Percentiles rank a stretch among this genome's conserved stretches.
Evolutionary conservation across 495 filamentous ascomycete genomes (phyloP).

Genomic region (Apiosordaria backusii): DNA sequence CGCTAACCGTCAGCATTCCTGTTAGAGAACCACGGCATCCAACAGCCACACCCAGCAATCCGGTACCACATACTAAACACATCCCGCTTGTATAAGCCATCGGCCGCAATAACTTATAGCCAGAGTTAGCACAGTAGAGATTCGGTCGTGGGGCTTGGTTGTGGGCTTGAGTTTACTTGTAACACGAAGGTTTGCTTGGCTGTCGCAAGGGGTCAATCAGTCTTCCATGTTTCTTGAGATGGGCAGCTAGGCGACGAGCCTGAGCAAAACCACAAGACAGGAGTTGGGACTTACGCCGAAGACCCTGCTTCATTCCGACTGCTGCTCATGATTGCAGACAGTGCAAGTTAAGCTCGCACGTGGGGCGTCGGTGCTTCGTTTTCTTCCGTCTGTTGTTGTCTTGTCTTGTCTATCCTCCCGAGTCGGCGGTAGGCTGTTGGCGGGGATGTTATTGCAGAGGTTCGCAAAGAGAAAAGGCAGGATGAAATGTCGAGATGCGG

Average conservation of each 20-base stretch:
- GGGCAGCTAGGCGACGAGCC: conserved; percentile 2
- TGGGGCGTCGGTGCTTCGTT: conserved; percentile 12
- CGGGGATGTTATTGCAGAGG: not conserved
- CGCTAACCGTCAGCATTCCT: conserved; percentile 18
- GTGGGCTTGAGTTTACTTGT: conserved; percentile 50
- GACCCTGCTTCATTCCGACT: conserved; percentile 32
- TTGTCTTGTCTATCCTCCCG: not conserved
- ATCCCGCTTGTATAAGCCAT: conserved; percentile 98
- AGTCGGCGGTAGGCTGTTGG: not conserved
- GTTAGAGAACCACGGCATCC: not conserved
- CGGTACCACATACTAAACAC: conserved; percentile 74
- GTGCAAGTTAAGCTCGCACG: conserved; percentile 16
- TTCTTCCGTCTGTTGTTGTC: not conserved
- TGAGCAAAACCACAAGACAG: not conserved
- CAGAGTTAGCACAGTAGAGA: conserved; percentile 18
- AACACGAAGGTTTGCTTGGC: conserved; percentile 61
- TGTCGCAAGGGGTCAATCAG: conserved; percentile 27
- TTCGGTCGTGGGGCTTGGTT: not conserved
- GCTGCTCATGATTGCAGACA: conserved; percentile 29
- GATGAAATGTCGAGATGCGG: not conserved
- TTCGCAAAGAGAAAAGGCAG: not conserved
- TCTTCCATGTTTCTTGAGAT: not conserved
- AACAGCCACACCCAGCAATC: not conserved
- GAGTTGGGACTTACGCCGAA: conserved; percentile 28
- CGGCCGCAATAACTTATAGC: conserved; percentile 87